A percentile compares a stretch with the other conserved stretches of the same genome.
Conservation (phyloP, 352 stramenopile genomes). For the Globisporangium rhizosaccharum region DNA sequence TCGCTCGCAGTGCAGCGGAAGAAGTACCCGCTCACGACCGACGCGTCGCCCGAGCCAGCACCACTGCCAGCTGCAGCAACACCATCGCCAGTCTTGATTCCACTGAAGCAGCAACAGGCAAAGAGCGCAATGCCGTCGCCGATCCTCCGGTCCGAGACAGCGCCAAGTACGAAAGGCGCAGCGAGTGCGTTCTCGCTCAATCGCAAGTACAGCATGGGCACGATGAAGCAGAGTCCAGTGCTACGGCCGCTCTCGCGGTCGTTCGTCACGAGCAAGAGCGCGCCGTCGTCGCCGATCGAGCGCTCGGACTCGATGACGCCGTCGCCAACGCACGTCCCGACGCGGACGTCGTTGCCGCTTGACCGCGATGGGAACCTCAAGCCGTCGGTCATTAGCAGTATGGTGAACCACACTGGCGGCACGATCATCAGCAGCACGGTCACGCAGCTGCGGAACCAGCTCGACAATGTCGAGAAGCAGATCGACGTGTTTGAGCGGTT, state of each 20-base stretch:
- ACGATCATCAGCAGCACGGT: conserved; percentile 68
- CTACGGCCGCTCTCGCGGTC: conserved; percentile 5
- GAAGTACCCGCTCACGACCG: conserved; percentile 46
- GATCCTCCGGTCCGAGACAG: conserved; percentile 9
- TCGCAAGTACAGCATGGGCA: conserved; percentile 7
- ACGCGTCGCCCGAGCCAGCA: conserved; percentile 14
- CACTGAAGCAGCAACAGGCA: not conserved
- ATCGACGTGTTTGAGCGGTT: conserved; percentile 87
- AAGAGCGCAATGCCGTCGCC: conserved; percentile 5
- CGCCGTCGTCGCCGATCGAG: conserved; percentile 48
- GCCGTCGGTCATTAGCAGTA: not conserved
- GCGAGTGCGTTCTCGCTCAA: conserved; percentile 1
- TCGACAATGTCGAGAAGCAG: conserved; percentile 87
- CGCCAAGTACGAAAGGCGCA: not conserved
- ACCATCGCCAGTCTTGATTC: not conserved
- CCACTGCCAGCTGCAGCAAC: conserved; percentile 4
- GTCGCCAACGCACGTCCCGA: conserved; percentile 8
- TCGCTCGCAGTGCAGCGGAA: conserved; percentile 71
- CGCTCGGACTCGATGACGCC: conserved; percentile 14
- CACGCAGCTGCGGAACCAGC: conserved; percentile 69
- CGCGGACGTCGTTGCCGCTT: conserved; percentile 15
- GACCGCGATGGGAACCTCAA: conserved; percentile 7
- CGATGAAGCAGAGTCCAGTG: conserved; percentile 8
- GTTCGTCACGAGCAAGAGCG: conserved; percentile 37
- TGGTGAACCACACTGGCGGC: conserved; percentile 19